Base-by-base conservation (phyloP, 257 asterid species). In the Scutellaria galericulata region DNA sequence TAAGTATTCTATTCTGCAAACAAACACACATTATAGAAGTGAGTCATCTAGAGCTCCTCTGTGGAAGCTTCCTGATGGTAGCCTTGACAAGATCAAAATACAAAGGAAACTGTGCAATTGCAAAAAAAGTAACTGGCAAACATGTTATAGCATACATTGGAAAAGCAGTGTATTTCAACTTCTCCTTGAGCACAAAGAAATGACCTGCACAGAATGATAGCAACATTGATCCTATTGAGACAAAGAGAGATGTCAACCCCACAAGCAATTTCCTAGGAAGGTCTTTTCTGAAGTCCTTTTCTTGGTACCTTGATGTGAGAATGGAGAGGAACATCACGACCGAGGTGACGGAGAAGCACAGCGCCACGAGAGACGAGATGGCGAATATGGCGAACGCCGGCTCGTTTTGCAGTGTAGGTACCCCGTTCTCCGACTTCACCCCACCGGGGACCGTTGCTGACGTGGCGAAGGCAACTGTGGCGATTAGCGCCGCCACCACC, bases 391-490 rank as follows among this genome's bases (percentile, higher is more conserved):
- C n/a, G 51, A 87, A 87, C 3, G 83, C 83, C 5, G 82, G 70
- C 35, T 74, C 15, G 41, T 50, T 10, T 73, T 68, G 74, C 4
- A 83, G 63, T 53, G 53, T 8, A 0, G 92, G 92, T 20, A 1
- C 41, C 13, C 89, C 88, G 6, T 48, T 66, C 0, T 31, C 15
- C 9, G 75, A 40, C 41, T 73, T 11, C 7, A 74, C 69, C 13
- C 93, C 90, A 4, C 93, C 93, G 1, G 89, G 93, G 40, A 85
- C 72, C 0, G 88, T 63, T 54, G 88, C 11, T 11, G 87, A 76
- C 53, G 89, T 83, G 61, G 93, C 87, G 15, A 87, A 87, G 2
- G 93, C 93, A 13, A 85, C 93, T 0, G 90, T 83, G 14, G 93
- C 93, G 8, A 85, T 83, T 44, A 87, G 90, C 2, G 87, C 87